Conservation (phyloP, 2,329 filamentous ascomycete genomes). For the Cercospora citrullina region DNA sequence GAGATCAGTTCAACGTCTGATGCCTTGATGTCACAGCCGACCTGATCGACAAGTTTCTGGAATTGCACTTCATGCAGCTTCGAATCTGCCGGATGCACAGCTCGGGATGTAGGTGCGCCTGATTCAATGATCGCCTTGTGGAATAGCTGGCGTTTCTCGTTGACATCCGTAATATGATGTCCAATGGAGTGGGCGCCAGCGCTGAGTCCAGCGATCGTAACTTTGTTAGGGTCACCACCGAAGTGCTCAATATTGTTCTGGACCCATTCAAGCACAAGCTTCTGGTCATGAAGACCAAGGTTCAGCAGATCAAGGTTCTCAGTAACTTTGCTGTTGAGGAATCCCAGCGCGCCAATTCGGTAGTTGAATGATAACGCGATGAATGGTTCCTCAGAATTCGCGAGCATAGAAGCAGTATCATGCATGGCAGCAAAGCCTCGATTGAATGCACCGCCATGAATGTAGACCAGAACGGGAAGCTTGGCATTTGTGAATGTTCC, state of each 20-base stretch:
- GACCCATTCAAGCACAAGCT: slow-evolving; percentile 47
- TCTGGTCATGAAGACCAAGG: slow-evolving; percentile 43
- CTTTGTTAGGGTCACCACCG: slow-evolving; percentile 37
- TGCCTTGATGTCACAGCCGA: slow-evolving; percentile 37
- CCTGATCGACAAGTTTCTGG: slow-evolving; percentile 42
- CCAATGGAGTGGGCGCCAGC: slow-evolving; percentile 67
- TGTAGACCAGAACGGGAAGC: slow-evolving; percentile 59
- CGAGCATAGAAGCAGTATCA: slow-evolving; percentile 55
- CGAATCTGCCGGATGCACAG: slow-evolving; percentile 45
- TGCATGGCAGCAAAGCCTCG: slow-evolving; percentile 54
- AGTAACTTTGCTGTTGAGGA: slow-evolving; percentile 58
- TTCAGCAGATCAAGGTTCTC: slow-evolving; percentile 55
- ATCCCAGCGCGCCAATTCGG: slow-evolving; percentile 66
- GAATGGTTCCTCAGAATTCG: slow-evolving; percentile 52
- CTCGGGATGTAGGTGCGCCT: slow-evolving; percentile 50
- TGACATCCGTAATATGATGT: slow-evolving; percentile 62
- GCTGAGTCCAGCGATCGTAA: slow-evolving; percentile 44
- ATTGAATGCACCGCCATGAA: slow-evolving; percentile 63
- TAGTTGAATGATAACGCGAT: slow-evolving; percentile 62
- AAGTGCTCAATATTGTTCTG: slow-evolving; percentile 43
- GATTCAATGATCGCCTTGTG: slow-evolving; percentile 52
- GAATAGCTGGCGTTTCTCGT: slow-evolving; percentile 43
- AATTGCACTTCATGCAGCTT: slow-evolving; percentile 50
- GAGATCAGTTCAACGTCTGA: slow-evolving; percentile 40
- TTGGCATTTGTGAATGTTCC: slow-evolving; percentile 39